A percentile compares a stretch with the other conserved stretches of the same genome.
These are phyloP conservation scores for Pterulicium gracile DNA, from an alignment of 1,284 basidiomycete genomes.

Conservation along the genomic window DNA sequence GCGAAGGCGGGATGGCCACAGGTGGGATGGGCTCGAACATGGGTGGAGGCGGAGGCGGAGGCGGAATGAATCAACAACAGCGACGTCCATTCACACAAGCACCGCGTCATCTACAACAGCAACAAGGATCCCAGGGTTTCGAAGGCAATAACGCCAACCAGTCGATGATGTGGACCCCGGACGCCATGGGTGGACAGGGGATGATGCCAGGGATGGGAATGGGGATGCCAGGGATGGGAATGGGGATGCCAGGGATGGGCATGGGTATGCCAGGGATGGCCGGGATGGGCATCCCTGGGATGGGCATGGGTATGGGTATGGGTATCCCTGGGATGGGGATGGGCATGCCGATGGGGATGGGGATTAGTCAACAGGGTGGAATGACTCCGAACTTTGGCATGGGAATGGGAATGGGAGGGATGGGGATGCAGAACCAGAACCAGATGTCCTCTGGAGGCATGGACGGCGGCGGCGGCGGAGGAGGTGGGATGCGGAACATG, in stretches of 20 bases:
- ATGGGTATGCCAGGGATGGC: constrained; percentile 20
- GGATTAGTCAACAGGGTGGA: constrained; percentile 4
- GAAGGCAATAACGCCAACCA: too few relatives aligned
- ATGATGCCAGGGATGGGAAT: too few relatives aligned
- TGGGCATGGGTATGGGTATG: constrained; percentile 6
- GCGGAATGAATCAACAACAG: too few relatives aligned
- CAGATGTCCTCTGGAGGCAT: not conserved
- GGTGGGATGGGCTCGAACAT: not conserved
- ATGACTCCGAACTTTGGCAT: constrained; percentile 14
- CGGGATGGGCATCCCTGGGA: constrained; percentile 16
- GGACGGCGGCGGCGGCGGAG: not conserved
- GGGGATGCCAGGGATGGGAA: too few relatives aligned
- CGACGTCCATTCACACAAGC: too few relatives aligned
- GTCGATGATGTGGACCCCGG: too few relatives aligned
- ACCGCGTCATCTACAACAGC: not conserved
- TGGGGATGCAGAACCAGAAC: not conserved
- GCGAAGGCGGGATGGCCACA: not conserved
- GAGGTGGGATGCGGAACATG: not conserved
- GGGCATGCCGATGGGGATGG: constrained; percentile 12
- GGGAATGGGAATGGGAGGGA: constrained; percentile 14
- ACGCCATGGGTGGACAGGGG: too few relatives aligned
- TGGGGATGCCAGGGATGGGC: constrained; percentile 22
- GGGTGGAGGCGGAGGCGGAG: not conserved
- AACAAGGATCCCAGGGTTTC: not conserved
- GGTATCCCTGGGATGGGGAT: constrained; percentile 9